phyloP scores from a whole-genome alignment of 768 basidiomycete genomes.

The Lentinula sp. region DNA sequence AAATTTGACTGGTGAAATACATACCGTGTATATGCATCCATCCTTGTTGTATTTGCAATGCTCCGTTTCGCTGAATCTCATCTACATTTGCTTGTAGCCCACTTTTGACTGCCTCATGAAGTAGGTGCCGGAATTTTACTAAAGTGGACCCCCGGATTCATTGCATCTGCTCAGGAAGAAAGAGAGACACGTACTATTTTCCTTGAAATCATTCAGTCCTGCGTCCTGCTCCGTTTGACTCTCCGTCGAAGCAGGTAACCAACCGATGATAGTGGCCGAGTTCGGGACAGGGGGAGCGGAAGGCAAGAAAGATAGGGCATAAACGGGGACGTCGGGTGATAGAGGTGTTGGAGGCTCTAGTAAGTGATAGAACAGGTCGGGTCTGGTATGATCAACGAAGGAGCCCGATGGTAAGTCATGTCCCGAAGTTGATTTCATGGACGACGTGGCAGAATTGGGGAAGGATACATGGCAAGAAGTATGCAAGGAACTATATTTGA shows the following conservation, averaged over 20 bases:
- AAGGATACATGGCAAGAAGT: not conserved
- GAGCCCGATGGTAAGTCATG: conserved; percentile 7
- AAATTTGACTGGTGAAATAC: conserved; percentile 14
- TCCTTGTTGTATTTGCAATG: conserved; percentile 61
- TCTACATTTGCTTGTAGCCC: conserved; percentile 55
- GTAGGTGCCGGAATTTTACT: conserved; percentile 55
- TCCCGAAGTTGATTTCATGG: not conserved
- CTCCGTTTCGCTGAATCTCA: conserved; percentile 59
- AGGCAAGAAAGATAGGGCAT: conserved; percentile 61
- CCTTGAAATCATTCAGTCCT: conserved; percentile 63
- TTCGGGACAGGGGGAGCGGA: conserved; percentile 34
- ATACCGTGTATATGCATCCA: conserved; percentile 82
- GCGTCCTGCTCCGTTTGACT: conserved; percentile 29
- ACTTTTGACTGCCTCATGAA: conserved; percentile 55
- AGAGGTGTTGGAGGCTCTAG: conserved; percentile 45
- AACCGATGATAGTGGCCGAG: conserved; percentile 58
- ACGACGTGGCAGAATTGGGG: not conserved
- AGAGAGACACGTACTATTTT: conserved; percentile 50
- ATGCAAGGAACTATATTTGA: not conserved
- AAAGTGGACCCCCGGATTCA: not conserved
- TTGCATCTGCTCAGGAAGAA: not conserved
- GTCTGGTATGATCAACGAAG: conserved; percentile 49
- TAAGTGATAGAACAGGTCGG: conserved; percentile 68
- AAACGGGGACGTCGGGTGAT: conserved; percentile 40
- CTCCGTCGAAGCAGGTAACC: conserved; percentile 46